Evolutionary conservation across 116 monocot species (phyloP), one percentile per base, ranked within the genome.

Genomic region (Phalaenopsis hybrid): DNA sequence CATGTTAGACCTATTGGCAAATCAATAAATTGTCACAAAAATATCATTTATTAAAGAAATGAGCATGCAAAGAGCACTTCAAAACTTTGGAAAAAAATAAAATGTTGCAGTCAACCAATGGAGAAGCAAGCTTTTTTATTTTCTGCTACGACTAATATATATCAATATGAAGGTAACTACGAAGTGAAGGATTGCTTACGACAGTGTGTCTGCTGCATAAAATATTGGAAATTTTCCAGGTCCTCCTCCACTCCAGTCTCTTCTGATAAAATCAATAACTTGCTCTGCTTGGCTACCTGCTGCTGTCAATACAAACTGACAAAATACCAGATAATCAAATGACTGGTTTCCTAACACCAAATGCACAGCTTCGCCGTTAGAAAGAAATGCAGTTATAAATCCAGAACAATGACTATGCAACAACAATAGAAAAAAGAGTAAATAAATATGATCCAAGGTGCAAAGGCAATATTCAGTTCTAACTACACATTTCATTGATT

Each of bases 231-330:
- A 82, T 82, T 88, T 94, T 86, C 79, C 83, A 74, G 84, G 88
- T 79, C 86, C 86, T 80, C 78, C 77, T 50, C 89, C 88, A 84
- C 77, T 86, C 83, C 89, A 91, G 5, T 87, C 79, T 86, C 82
- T 86, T 88, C 81, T 87, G 76, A 89, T 59, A 48, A 82, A 87
- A 79, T 82, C 77, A 57, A 97, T 88, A 75, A 91, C 90, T 85
- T 90, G 81, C 76, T 93, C 90, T 33, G 78, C 88, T 82, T 85
- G 86, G 37, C 90, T 88, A 31, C 90, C 94, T 77, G 92, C 93
- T 82, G 97, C 94, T 75, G 94, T 90, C 89, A 94, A 81, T 74
- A 97, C 94, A 90, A 97, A 94, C 97, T 94, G 85, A 48, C 83
- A 81, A 52, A 33, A 41, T 12, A 41, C 34, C 28, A 81, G 9